A percentile compares a stretch with the other conserved stretches of the same genome.
Evolutionary conservation across 1,284 basidiomycete species (phyloP).

Genomic region (Ceratobasidium sp.): DNA sequence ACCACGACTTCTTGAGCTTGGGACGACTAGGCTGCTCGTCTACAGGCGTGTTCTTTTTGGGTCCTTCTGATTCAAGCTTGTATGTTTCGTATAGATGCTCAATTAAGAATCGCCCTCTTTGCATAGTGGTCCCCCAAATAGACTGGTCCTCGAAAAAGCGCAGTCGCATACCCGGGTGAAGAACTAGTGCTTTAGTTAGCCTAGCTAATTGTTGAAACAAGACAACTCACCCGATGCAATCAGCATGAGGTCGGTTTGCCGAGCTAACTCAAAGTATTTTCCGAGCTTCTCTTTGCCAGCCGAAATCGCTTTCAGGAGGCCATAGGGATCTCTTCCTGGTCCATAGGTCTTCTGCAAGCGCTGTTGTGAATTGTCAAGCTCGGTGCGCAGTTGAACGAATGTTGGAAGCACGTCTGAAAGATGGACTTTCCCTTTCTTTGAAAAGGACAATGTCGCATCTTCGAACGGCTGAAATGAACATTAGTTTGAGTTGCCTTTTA

Average conservation of each 20-base stretch:
- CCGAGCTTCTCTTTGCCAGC: slow-evolving; percentile 5
- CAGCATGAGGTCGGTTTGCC: slow-evolving; percentile 9
- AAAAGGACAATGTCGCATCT: neutral
- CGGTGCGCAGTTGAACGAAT: neutral
- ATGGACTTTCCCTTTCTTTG: slow-evolving; percentile 2
- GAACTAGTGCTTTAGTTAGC: neutral
- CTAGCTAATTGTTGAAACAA: neutral
- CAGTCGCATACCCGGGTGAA: slow-evolving; percentile 25
- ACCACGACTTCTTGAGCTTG: neutral
- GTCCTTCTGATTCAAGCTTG: no score
- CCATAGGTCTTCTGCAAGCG: neutral
- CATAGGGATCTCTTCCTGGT: neutral
- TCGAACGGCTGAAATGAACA: slow-evolving; percentile 14
- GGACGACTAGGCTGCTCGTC: neutral
- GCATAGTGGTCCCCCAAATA: neutral
- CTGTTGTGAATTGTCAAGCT: neutral
- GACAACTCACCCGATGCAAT: slow-evolving; percentile 12
- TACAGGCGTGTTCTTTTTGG: neutral
- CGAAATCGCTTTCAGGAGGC: slow-evolving; percentile 4
- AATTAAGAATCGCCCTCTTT: neutral
- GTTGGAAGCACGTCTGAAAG: slow-evolving; percentile 14
- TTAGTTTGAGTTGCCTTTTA: neutral
- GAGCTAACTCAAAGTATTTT: slow-evolving; percentile 19
- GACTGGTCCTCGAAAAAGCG: neutral
- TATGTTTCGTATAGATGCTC: slow-evolving; percentile 21